Evolutionary conservation across 805 yeast genomes (phyloP), one percentile per base, ranked within the genome.

Genomic region (Maudiozyma saulgeensis): DNA sequence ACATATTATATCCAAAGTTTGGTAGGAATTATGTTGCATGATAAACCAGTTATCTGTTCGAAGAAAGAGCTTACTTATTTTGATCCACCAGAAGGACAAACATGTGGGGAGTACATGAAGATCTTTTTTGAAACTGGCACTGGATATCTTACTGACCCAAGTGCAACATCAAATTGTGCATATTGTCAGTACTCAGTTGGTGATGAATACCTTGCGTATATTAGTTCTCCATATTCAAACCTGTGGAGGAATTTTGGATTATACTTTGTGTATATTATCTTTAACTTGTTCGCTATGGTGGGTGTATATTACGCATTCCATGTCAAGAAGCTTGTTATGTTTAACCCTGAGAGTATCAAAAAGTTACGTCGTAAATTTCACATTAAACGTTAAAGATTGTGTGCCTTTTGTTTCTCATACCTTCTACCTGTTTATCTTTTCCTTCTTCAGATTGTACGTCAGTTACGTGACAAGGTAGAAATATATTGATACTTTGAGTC

Each of bases 191-290:
- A 76, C 52, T 54, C 66, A 4, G 60, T 64, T 12, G 82, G 90
- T 7, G 76, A 84, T 61, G 70, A 64, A 0, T 85, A 69, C 61
- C 72, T 85, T 66, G 61, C 42, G 1, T 45, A 45, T 34, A 55
- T 72, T 19, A 56, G 55, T 13, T 56, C 69, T 11, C 44, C 55
- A n/a, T 66, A 62, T 45, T 41, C 54, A 48, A 56, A 69, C 47
- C 67, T 70, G 55, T 79, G 85, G 82, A 73, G 84, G 64, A 73
- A 81, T 61, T 71, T 72, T 58, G 87, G 85, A 54, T 70, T 81
- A 23, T 75, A 73, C 56, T 62, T 75, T 50, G 73, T 73, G 44
- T 81, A 69, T 56, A 73, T 77, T 52, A 68, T 63, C 21, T 68
- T 78, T 56, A 75, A 79, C 55, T 51, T 67, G 39, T 11, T 52